A percentile compares a stretch with the other conserved stretches of the same genome.
These are phyloP conservation scores for Claviceps africana DNA, from an alignment of 2,329 filamentous ascomycete genomes.

Conservation along the genomic window DNA sequence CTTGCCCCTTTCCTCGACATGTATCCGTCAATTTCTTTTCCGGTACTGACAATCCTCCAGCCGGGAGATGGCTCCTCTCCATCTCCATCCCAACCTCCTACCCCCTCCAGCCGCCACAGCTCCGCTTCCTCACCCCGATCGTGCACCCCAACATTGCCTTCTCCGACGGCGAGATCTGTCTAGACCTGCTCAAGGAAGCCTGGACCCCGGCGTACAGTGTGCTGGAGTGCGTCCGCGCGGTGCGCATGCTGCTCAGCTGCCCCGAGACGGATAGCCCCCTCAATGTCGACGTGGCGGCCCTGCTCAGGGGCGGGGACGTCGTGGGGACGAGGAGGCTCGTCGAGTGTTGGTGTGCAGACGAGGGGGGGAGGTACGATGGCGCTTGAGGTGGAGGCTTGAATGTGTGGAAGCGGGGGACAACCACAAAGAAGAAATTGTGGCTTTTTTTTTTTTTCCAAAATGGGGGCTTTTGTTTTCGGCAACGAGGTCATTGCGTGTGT, in stretches of 20 bases:
- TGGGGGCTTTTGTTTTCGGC: too few relatives aligned
- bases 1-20: too few relatives aligned
- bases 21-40: too few relatives aligned
- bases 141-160: slow-evolving; percentile 68
- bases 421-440: not conserved
- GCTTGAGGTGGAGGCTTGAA: slow-evolving; percentile 10
- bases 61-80: slow-evolving; percentile 68
- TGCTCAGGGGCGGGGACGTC: slow-evolving; percentile 53
- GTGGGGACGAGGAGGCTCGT: slow-evolving; percentile 57
- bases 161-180: slow-evolving; percentile 76
- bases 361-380: slow-evolving; percentile 23
- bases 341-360: slow-evolving; percentile 48
- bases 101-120: slow-evolving; percentile 61
- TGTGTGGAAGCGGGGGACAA: slow-evolving; percentile 1
- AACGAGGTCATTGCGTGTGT: not conserved
- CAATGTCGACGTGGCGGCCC: slow-evolving; percentile 63
- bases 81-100: slow-evolving; percentile 68
- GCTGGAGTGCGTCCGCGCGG: slow-evolving; percentile 55
- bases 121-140: slow-evolving; percentile 71
- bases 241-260: slow-evolving; percentile 50
- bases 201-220: slow-evolving; percentile 85
- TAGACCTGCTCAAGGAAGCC: slow-evolving; percentile 65
- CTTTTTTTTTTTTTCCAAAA: not conserved
- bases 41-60: slow-evolving; percentile 19
- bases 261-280: slow-evolving; percentile 63